Conservation (phyloP, 768 basidiomycete species). For the Xerocomus potaroensis region DNA sequence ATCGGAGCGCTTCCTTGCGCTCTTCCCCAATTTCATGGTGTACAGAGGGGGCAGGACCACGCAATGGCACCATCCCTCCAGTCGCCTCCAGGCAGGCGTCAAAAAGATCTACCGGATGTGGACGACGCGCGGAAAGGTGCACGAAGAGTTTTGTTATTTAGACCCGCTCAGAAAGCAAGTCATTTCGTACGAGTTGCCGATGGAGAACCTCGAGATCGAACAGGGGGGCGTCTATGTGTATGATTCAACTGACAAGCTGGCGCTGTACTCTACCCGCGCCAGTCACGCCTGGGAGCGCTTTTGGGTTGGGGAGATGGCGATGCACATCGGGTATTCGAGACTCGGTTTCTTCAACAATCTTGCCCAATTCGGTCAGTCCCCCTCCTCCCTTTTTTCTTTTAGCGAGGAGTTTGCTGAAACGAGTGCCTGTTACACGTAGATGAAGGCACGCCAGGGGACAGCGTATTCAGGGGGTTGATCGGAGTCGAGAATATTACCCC, state of each 20-base stretch:
- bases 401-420: too few species aligned
- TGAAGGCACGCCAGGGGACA: constrained; percentile 45
- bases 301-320: constrained; percentile 58
- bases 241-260: constrained; percentile 50
- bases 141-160: constrained; percentile 1
- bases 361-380: constrained; percentile 47
- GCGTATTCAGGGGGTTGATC: constrained; percentile 46
- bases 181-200: constrained; percentile 47
- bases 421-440: constrained; percentile 34
- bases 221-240: constrained; percentile 57
- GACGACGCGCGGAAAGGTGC: constrained; percentile 21
- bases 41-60: constrained; percentile 48
- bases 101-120: constrained; percentile 50
- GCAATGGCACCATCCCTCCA: constrained; percentile 48
- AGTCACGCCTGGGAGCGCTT: constrained; percentile 56
- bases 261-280: constrained; percentile 54
- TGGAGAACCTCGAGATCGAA: constrained; percentile 42
- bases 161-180: constrained; percentile 16
- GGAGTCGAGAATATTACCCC: constrained; percentile 28
- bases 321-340: constrained; percentile 39
- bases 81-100: constrained; percentile 39
- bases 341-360: constrained; percentile 37
- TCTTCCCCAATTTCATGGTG: constrained; percentile 45
- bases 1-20: constrained; percentile 46
- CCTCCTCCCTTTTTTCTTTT: too few species aligned